Conservation (phyloP, 495 filamentous ascomycete species). For the Amniculicola lignicola region DNA sequence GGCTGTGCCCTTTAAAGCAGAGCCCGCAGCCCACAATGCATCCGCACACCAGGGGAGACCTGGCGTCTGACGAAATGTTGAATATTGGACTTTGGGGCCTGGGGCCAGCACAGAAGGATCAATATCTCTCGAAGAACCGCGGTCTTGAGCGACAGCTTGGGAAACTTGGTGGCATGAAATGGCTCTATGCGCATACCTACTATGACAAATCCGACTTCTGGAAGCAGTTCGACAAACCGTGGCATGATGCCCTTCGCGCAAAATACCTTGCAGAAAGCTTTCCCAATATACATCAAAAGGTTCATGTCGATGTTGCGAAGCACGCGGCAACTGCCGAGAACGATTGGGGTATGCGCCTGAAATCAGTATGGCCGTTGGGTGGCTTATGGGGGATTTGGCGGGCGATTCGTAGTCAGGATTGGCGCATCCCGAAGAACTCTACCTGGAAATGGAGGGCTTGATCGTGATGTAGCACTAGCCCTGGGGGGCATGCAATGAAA, state of each 20-base stretch:
- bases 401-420: conserved; percentile 25
- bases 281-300: conserved; percentile 54
- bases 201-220: conserved; percentile 57
- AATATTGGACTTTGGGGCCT: conserved; percentile 59
- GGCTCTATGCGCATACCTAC: conserved; percentile 60
- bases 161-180: conserved; percentile 66
- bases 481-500: no score
- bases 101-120: conserved; percentile 40
- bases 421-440: conserved; percentile 13
- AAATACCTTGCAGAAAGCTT: conserved; percentile 52
- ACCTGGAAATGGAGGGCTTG: conserved; percentile 18
- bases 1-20: conserved; percentile 55
- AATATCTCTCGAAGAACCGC: conserved; percentile 59
- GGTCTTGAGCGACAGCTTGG: conserved; percentile 61
- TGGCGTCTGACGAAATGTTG: conserved; percentile 43
- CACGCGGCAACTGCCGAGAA: conserved; percentile 1
- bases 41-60: conserved; percentile 16
- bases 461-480: no score
- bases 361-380: conserved; percentile 25
- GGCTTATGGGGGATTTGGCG: conserved; percentile 28
- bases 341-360: conserved; percentile 4
- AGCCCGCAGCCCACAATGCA: conserved; percentile 43
- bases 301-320: conserved; percentile 40
- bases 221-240: conserved; percentile 42
- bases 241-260: conserved; percentile 49